Conservation (phyloP, 2,329 filamentous ascomycete genomes). For the Albophoma yamanashiensis region DNA sequence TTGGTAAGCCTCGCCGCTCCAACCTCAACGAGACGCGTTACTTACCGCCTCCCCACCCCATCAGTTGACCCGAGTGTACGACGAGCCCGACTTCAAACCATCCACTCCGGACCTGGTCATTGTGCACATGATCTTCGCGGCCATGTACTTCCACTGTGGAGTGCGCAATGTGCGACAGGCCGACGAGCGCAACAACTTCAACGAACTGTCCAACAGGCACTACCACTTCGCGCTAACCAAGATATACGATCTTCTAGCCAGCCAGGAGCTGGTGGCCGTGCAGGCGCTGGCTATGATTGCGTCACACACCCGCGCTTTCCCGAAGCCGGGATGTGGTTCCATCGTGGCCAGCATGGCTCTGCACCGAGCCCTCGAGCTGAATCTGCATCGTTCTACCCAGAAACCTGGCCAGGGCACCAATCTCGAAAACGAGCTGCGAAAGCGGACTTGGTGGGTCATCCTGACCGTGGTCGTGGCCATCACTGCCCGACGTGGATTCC, state of each 20-base stretch:
- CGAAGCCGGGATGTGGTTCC: conserved; percentile 67
- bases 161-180: conserved; percentile 52
- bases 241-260: conserved; percentile 52
- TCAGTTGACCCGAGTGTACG: conserved; percentile 55
- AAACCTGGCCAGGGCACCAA: conserved; percentile 32
- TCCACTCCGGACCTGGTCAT: conserved; percentile 55
- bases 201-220: conserved; percentile 61
- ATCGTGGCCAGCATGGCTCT: conserved; percentile 56
- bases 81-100: conserved; percentile 53
- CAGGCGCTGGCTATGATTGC: conserved; percentile 67
- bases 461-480: conserved; percentile 57
- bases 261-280: conserved; percentile 53
- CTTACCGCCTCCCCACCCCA: neutral
- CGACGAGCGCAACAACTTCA: conserved; percentile 42
- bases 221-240: conserved; percentile 66
- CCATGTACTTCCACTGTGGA: conserved; percentile 69
- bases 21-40: too few relatives aligned
- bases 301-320: conserved; percentile 63
- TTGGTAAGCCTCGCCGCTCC: conserved; percentile 37
- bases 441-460: conserved; percentile 68
- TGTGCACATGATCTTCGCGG: conserved; percentile 70
- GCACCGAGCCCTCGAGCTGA: conserved; percentile 60
- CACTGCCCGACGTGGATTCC: conserved; percentile 64
- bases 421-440: conserved; percentile 66
- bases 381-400: conserved; percentile 62